Evolutionary conservation across 345 rosid species (phyloP).

Genomic region (Raphanus sativus): DNA sequence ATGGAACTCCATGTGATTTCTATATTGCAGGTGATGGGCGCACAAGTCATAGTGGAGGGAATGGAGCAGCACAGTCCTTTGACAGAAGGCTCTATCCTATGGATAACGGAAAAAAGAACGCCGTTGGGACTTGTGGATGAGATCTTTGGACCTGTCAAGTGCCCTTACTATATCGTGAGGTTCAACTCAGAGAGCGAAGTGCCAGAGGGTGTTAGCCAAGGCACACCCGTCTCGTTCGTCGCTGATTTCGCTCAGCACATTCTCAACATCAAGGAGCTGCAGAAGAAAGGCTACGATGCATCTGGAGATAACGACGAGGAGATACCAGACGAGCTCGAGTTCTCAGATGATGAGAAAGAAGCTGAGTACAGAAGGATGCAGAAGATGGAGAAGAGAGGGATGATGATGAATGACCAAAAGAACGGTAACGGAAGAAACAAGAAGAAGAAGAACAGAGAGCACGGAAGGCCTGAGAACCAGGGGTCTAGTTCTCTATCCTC

Average conservation of each 20-base stretch:
- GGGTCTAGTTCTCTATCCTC: constrained; percentile 32
- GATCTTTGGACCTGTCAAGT: constrained; percentile 91
- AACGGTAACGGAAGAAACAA: constrained; percentile 49
- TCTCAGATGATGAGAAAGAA: constrained; percentile 97
- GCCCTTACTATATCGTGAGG: constrained; percentile 81
- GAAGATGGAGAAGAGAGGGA: constrained; percentile 71
- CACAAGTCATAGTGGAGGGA: constrained; percentile 90
- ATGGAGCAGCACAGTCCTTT: constrained; percentile 76
- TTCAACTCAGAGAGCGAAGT: constrained; percentile 88
- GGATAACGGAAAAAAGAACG: constrained; percentile 67
- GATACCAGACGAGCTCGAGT: constrained; percentile 71
- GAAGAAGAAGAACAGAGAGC: constrained; percentile 54
- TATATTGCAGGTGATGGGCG: constrained; percentile 54
- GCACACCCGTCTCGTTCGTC: constrained; percentile 68
- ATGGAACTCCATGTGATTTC: constrained; percentile 1
- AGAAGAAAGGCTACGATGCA: constrained; percentile 94
- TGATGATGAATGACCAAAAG: constrained; percentile 45
- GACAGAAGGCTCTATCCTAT: constrained; percentile 78
- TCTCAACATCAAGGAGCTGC: constrained; percentile 65
- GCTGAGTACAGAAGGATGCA: constrained; percentile 67
- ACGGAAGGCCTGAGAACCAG: constrained; percentile 39
- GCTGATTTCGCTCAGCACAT: constrained; percentile 75
- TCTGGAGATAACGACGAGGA: constrained; percentile 96
- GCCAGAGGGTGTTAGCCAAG: constrained; percentile 61
- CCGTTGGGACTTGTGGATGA: constrained; percentile 87